Evolutionary conservation across 1,139 yeast genomes (phyloP).

Genomic region (Scheffersomyces parashehatae): DNA sequence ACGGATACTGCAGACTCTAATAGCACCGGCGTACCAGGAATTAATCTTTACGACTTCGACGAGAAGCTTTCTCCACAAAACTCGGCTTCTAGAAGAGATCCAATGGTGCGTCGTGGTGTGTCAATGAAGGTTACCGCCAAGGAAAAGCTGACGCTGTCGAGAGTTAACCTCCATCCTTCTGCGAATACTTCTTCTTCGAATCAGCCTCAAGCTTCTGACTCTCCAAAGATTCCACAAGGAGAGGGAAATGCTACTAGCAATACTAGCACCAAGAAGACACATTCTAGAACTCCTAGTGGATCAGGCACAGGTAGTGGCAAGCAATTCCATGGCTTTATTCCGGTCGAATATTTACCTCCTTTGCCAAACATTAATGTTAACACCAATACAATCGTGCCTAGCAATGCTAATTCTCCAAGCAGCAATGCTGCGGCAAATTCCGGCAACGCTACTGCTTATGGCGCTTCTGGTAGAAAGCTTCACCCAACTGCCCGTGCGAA

Average conservation of each 20-base stretch:
- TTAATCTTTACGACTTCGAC: constrained; percentile 12
- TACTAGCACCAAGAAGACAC: constrained; percentile 11
- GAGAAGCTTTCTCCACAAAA: constrained; percentile 16
- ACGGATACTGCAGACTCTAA: no score
- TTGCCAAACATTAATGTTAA: constrained; percentile 43
- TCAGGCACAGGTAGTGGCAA: constrained; percentile 25
- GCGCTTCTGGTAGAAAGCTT: constrained; percentile 17
- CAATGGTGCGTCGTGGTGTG: constrained; percentile 61
- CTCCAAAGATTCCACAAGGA: constrained; percentile 1
- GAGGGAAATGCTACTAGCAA: background rate
- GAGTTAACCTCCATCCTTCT: constrained; percentile 22
- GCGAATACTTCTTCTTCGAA: constrained; percentile 18
- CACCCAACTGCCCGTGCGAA: constrained; percentile 92
- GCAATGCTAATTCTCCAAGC: constrained; percentile 1
- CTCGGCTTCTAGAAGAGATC: constrained; percentile 31
- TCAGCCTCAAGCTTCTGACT: constrained; percentile 1
- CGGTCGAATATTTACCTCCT: constrained; percentile 52
- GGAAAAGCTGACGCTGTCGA: constrained; percentile 42
- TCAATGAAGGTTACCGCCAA: constrained; percentile 64
- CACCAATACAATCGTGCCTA: constrained; percentile 20
- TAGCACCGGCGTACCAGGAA: no score
- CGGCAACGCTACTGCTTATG: background rate
- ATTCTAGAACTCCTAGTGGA: constrained; percentile 28
- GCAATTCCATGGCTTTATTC: constrained; percentile 44
- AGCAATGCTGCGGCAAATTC: background rate